Evolutionary conservation across 2,329 filamentous ascomycete species (phyloP).

Genomic region (Epichloe uncinata): DNA sequence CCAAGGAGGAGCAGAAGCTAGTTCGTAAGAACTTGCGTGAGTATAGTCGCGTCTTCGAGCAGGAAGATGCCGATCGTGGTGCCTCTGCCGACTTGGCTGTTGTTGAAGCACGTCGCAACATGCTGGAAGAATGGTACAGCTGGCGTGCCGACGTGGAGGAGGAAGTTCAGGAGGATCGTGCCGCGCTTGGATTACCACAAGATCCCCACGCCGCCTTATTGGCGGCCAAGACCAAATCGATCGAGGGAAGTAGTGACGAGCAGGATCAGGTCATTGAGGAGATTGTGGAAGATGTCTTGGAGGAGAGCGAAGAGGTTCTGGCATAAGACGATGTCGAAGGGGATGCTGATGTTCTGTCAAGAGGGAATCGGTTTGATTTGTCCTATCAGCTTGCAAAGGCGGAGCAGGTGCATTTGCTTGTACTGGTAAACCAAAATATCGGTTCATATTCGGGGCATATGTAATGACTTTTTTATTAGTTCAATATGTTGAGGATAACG

Average conservation of each 20-base stretch:
- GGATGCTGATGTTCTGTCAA: neutral
- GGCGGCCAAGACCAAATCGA: slow-evolving; percentile 38
- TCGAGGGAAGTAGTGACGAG: slow-evolving; percentile 43
- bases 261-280: slow-evolving; percentile 77
- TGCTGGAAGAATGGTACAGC: slow-evolving; percentile 77
- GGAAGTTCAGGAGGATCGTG: slow-evolving; percentile 60
- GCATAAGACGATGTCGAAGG: slow-evolving; percentile 14
- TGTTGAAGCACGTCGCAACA: slow-evolving; percentile 69
- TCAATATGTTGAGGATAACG: neutral
- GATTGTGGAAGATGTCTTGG: slow-evolving; percentile 68
- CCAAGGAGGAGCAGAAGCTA: slow-evolving; percentile 93
- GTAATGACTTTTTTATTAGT: slow-evolving; percentile 2
- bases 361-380: slow-evolving; percentile 1
- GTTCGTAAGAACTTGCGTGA: slow-evolving; percentile 97
- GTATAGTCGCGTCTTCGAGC: slow-evolving; percentile 89
- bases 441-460: slow-evolving; percentile 2
- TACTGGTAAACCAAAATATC: slow-evolving; percentile 16
- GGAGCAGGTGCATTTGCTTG: slow-evolving; percentile 19
- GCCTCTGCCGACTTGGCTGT: slow-evolving; percentile 90
- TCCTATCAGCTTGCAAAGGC: slow-evolving; percentile 15
- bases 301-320: slow-evolving; percentile 73
- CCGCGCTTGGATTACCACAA: slow-evolving; percentile 50
- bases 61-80: slow-evolving; percentile 86
- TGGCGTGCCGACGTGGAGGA: slow-evolving; percentile 67
- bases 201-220: slow-evolving; percentile 50